Conservation (phyloP, 495 filamentous ascomycete species). For the Penicillium macrosclerotiorum region DNA sequence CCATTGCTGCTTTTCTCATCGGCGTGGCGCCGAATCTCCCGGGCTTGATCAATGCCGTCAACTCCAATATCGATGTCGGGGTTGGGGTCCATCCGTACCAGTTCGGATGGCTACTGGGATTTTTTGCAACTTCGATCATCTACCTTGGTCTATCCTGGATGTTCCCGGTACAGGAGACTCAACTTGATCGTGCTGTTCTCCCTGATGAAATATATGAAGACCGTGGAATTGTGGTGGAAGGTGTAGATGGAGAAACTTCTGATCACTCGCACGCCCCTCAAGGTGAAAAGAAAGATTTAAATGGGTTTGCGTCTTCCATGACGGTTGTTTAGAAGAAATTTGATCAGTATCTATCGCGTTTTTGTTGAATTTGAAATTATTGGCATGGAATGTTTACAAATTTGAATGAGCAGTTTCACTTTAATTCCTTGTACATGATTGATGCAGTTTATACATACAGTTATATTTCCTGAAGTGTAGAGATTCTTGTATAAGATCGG, state of each 20-base stretch:
- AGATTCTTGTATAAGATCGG: too few species aligned
- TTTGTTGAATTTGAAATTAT: too few species aligned
- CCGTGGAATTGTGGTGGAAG: constrained; percentile 28
- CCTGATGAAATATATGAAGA: constrained; percentile 51
- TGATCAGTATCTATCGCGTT: too few species aligned
- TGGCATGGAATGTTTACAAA: too few species aligned
- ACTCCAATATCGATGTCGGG: constrained; percentile 40
- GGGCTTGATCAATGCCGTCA: constrained; percentile 53
- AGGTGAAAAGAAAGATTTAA: constrained; percentile 3
- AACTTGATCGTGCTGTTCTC: constrained; percentile 39
- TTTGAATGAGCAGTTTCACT: too few species aligned
- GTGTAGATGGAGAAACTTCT: constrained; percentile 21
- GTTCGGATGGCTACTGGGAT: constrained; percentile 58
- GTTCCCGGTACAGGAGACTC: constrained; percentile 37
- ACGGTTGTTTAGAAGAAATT: too few species aligned
- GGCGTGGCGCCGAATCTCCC: constrained; percentile 63
- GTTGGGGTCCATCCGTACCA: constrained; percentile 51
- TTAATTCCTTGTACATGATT: too few species aligned
- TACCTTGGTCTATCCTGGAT: constrained; percentile 41
- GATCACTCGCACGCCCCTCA: constrained; percentile 9
- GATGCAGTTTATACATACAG: too few species aligned
- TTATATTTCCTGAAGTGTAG: too few species aligned
- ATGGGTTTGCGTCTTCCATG: too few species aligned
- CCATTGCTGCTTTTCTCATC: constrained; percentile 59
- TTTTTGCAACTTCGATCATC: constrained; percentile 43